Evolutionary conservation across 1,139 yeast species (phyloP).

Genomic region (Lizanozyma gosingica): DNA sequence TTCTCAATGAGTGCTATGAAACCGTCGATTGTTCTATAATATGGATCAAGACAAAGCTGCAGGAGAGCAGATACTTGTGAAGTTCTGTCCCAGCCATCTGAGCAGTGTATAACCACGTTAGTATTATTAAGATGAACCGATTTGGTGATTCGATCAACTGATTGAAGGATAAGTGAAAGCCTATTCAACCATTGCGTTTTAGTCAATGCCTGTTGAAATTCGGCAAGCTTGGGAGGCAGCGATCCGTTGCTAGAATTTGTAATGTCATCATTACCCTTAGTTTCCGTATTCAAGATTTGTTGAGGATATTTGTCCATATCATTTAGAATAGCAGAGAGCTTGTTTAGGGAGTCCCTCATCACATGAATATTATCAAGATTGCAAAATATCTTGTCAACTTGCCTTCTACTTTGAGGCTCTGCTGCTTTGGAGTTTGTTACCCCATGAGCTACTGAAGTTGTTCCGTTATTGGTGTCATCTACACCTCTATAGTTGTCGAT

Average conservation of each 20-base stretch:
- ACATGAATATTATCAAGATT: conserved; percentile 95
- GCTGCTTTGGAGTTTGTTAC: not conserved
- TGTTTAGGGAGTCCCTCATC: conserved; percentile 75
- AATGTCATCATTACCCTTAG: conserved; percentile 22
- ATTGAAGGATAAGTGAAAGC: conserved; percentile 56
- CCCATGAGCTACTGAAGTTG: not conserved
- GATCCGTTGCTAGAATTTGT: not conserved
- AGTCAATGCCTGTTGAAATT: conserved; percentile 36
- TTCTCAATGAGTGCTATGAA: conserved; percentile 80
- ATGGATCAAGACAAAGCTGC: conserved; percentile 86
- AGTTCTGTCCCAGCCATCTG: conserved; percentile 98
- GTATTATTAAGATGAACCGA: conserved; percentile 76
- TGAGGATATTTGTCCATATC: conserved; percentile 53
- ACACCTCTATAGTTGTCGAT: conserved; percentile 71
- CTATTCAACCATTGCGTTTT: conserved; percentile 80
- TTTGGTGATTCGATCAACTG: conserved; percentile 71
- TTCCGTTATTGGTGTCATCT: conserved; percentile 5
- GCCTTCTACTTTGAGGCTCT: conserved; percentile 4
- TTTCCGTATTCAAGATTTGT: conserved; percentile 26
- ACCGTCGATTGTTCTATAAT: conserved; percentile 78
- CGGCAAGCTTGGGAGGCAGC: conserved; percentile 4
- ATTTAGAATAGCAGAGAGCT: conserved; percentile 52
- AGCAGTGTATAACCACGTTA: conserved; percentile 82
- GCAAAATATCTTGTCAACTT: conserved; percentile 58
- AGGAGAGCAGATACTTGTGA: conserved; percentile 80